Conservation (phyloP, 257 asterid species). For the Scutellaria barbata region DNA sequence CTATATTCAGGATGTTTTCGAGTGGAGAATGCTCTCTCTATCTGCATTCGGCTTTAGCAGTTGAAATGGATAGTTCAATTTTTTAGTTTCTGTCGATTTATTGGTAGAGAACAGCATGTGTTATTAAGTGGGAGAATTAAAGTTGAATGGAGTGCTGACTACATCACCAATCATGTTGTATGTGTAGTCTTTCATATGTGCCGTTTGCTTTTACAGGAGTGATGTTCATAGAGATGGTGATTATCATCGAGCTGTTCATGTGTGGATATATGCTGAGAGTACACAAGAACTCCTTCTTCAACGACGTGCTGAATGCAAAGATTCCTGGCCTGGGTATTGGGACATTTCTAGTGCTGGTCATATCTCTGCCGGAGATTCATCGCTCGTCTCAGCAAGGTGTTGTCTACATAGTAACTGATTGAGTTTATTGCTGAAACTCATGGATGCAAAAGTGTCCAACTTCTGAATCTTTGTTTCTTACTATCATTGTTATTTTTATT, state of each 20-base stretch:
- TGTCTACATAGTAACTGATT: constrained; percentile 19
- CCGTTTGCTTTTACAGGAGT: constrained; percentile 49
- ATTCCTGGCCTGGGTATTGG: constrained; percentile 96
- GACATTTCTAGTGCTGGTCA: constrained; percentile 99
- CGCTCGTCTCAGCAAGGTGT: constrained; percentile 85
- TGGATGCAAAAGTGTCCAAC: background rate
- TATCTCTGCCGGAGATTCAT: constrained; percentile 94
- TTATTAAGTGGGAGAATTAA: background rate
- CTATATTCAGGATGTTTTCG: no score
- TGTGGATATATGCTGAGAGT: constrained; percentile 89
- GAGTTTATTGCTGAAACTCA: background rate
- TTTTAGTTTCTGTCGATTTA: background rate
- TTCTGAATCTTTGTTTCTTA: no score
- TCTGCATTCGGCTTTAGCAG: background rate
- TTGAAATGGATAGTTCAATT: constrained; percentile 6
- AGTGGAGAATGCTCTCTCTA: no score
- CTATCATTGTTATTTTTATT: background rate
- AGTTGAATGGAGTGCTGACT: background rate
- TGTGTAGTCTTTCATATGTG: constrained; percentile 12
- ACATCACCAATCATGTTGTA: background rate
- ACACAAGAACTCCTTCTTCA: constrained; percentile 85
- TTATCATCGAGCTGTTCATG: constrained; percentile 93
- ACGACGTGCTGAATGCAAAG: constrained; percentile 82
- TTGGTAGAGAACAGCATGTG: background rate
- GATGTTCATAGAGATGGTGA: constrained; percentile 90